These are phyloP conservation scores for Edaphochlamys debaryana DNA, from an alignment of 139 green algal genomes.

Conservation along the genomic window DNA sequence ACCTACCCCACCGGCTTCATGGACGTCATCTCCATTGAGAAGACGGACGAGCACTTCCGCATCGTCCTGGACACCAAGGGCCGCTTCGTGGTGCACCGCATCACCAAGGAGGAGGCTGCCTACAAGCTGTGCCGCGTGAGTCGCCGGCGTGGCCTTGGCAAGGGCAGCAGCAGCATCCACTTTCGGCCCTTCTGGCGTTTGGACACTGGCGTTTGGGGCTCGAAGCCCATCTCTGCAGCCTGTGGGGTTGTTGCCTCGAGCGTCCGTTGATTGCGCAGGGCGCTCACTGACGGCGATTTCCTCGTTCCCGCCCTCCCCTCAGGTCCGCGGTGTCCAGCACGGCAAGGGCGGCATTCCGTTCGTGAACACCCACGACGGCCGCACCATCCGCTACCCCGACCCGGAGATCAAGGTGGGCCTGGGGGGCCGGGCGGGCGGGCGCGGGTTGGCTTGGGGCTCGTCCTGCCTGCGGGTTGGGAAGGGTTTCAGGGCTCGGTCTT, in stretches of 20 bases:
- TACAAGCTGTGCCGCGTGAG: constrained; percentile 99
- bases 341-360: constrained; percentile 95
- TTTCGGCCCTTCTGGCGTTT: too few relatives aligned
- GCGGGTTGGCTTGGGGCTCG: not conserved
- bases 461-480: too few relatives aligned
- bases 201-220: too few relatives aligned
- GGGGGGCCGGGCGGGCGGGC: not conserved
- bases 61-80: constrained; percentile 98
- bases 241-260: too few relatives aligned
- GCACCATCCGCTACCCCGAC: constrained; percentile 99
- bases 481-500: too few relatives aligned
- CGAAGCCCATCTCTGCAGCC: too few relatives aligned
- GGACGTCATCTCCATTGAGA: constrained; percentile 97
- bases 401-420: constrained; percentile 75
- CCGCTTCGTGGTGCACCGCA: constrained; percentile 97
- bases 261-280: too few relatives aligned
- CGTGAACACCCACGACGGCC: constrained; percentile 95
- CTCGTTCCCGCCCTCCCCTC: too few relatives aligned
- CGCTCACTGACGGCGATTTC: too few relatives aligned
- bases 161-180: too few relatives aligned
- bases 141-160: too few relatives aligned
- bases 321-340: constrained; percentile 67
- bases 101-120: constrained; percentile 91
- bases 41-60: constrained; percentile 94
- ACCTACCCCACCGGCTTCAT: constrained; percentile 98